Evolutionary conservation across 331 rosid species (phyloP).

Genomic region (Ulmus americana): DNA sequence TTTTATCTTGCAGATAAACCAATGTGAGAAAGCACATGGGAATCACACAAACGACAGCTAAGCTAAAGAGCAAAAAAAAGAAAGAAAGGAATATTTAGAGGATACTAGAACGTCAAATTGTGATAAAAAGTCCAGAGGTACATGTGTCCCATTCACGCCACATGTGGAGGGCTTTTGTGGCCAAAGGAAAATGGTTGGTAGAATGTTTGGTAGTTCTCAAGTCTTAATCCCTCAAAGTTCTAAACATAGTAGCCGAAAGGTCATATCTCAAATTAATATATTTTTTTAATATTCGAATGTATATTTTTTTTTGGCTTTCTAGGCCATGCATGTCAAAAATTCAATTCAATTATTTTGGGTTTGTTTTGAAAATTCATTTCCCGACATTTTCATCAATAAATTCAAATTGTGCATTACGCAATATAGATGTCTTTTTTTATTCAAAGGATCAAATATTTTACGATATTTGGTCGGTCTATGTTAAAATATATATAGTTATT

Average conservation of each 20-base stretch:
- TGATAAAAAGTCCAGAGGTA: background rate
- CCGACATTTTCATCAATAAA: too few relatives aligned
- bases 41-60: background rate
- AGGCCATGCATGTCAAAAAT: constrained; percentile 22
- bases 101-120: background rate
- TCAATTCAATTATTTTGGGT: constrained; percentile 13
- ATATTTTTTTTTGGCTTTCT: constrained; percentile 8
- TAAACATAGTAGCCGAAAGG: background rate
- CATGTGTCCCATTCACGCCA: background rate
- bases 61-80: background rate
- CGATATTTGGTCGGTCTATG: too few relatives aligned
- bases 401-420: too few relatives aligned
- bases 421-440: too few relatives aligned
- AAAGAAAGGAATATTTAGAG: background rate
- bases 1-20: background rate
- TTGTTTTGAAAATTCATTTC: background rate
- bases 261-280: background rate
- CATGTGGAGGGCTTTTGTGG: constrained; percentile 3
- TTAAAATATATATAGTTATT: too few relatives aligned
- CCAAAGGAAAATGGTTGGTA: constrained; percentile 25
- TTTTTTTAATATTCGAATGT: background rate
- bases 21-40: background rate
- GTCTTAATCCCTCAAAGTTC: constrained; percentile 24
- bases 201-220: constrained; percentile 31
- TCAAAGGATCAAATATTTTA: too few relatives aligned